These are phyloP conservation scores for Globisporangium echinulatum DNA, from an alignment of 352 stramenopile genomes.

Conservation along the genomic window DNA sequence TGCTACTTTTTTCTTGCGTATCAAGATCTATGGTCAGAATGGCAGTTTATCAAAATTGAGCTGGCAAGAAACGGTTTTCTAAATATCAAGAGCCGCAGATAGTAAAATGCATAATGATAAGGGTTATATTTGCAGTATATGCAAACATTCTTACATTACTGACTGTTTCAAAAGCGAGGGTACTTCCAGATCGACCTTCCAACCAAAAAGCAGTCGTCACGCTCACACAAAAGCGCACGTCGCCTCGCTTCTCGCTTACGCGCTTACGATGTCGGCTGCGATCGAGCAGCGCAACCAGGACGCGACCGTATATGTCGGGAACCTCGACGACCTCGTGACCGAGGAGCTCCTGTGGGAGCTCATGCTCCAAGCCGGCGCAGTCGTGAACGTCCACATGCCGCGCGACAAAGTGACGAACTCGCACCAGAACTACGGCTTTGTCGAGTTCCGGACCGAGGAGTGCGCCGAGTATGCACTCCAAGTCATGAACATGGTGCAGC, in stretches of 20 bases:
- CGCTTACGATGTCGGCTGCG: constrained; percentile 64
- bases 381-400: constrained; percentile 98
- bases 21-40: neutral
- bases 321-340: constrained; percentile 93
- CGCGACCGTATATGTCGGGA: constrained; percentile 98
- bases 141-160: neutral
- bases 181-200: neutral
- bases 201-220: neutral
- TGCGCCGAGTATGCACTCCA: constrained; percentile 98
- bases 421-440: constrained; percentile 97
- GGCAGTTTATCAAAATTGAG: neutral
- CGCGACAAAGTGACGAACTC: constrained; percentile 96
- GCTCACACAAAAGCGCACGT: constrained; percentile 13
- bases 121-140: neutral
- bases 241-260: too few relatives aligned
- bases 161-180: neutral
- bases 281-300: constrained; percentile 92
- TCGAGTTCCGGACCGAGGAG: constrained; percentile 97
- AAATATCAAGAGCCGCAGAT: neutral
- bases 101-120: neutral
- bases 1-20: neutral
- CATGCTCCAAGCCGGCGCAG: constrained; percentile 91
- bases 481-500: constrained; percentile 98
- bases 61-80: neutral
- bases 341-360: constrained; percentile 98